These are phyloP conservation scores for Sphagnum contortum DNA, from an alignment of 225 moss, liverwort and hornwort species.

Conservation along the genomic window DNA sequence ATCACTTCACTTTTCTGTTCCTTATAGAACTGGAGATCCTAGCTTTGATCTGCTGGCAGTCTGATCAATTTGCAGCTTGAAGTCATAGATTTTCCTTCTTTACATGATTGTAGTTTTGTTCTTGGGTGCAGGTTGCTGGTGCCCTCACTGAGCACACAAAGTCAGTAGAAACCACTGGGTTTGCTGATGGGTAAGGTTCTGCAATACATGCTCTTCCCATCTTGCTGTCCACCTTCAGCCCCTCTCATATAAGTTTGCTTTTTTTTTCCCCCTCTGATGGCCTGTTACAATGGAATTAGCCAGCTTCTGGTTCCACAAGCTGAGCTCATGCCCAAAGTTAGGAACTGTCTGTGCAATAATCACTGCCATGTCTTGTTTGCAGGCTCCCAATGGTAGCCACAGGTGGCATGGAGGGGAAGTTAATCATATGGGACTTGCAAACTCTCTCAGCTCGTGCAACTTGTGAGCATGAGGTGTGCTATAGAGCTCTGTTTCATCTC, in stretches of 20 bases:
- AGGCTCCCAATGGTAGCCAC: conserved; percentile 75
- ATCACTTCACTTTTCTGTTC: neutral
- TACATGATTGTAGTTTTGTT: neutral
- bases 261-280: too few species aligned
- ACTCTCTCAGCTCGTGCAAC: conserved; percentile 57
- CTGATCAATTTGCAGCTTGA: neutral
- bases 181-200: conserved; percentile 61
- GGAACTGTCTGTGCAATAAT: too few species aligned
- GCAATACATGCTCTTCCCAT: too few species aligned
- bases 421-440: conserved; percentile 93
- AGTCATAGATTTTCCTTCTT: neutral
- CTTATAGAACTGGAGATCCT: too few species aligned
- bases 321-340: too few species aligned
- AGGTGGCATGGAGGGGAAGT: conserved; percentile 87
- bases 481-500: neutral
- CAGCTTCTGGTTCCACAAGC: too few species aligned
- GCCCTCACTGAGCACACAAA: conserved; percentile 57
- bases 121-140: conserved; percentile 56
- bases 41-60: too few species aligned
- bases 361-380: neutral
- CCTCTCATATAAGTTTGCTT: too few species aligned
- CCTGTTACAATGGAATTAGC: too few species aligned
- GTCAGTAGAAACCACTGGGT: conserved; percentile 69
- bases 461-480: conserved; percentile 81
- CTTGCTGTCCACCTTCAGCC: too few species aligned